These are phyloP conservation scores for Trapa incisa DNA, from an alignment of 345 rosid species.

Conservation along the genomic window DNA sequence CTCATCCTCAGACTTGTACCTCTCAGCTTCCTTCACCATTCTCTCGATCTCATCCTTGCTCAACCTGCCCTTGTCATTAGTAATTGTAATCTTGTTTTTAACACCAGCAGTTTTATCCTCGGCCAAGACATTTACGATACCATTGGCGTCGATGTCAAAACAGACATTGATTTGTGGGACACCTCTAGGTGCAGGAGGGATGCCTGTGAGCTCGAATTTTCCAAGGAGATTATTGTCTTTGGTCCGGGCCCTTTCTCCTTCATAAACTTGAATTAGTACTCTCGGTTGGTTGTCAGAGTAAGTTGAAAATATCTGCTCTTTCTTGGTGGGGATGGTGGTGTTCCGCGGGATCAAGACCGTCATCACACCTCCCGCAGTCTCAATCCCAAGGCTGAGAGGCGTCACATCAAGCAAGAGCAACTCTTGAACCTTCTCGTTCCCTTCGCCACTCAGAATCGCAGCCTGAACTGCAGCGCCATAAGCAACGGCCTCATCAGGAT, in stretches of 20 bases:
- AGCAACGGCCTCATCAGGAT: background rate
- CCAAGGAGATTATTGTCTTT: no score
- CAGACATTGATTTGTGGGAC: no score
- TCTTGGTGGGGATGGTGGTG: background rate
- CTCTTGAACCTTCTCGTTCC: background rate
- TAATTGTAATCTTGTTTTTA: constrained; percentile 24
- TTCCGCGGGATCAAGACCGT: background rate
- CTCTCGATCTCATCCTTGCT: constrained; percentile 25
- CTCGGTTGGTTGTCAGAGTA: background rate
- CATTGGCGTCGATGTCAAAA: constrained; percentile 10
- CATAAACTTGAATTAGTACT: background rate
- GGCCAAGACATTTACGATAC: constrained; percentile 17
- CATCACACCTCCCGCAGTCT: background rate
- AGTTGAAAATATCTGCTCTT: background rate
- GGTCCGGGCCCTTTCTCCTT: background rate
- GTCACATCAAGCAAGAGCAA: background rate
- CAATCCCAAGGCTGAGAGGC: background rate
- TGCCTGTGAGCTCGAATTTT: no score
- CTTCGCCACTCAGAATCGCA: no score
- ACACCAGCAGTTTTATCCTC: constrained; percentile 24
- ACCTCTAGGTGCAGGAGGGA: no score
- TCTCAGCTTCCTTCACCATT: constrained; percentile 29
- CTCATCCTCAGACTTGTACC: constrained; percentile 23
- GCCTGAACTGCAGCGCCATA: background rate
- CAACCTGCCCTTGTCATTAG: constrained; percentile 24